Conservation (phyloP, 768 basidiomycete genomes). For the Mycena leptocephala region DNA sequence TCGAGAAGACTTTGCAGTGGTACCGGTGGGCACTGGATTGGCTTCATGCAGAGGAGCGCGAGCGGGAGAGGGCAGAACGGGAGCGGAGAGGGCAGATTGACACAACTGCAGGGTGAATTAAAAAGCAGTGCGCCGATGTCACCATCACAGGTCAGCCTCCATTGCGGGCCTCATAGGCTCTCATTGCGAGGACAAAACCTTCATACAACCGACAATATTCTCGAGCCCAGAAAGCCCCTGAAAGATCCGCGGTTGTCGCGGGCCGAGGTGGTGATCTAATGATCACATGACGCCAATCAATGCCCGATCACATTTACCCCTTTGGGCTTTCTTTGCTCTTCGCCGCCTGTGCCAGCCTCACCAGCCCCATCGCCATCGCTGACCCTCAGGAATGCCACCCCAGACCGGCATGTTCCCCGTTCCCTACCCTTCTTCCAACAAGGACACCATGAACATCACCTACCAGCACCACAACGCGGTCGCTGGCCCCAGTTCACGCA, state of each 20-base stretch:
- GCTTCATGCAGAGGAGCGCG: neutral
- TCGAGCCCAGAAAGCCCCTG: no score
- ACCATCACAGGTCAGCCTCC: no score
- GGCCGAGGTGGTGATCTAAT: no score
- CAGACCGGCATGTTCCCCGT: constrained; percentile 25
- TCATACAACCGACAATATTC: no score
- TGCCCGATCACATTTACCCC: neutral
- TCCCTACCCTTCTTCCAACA: constrained; percentile 4
- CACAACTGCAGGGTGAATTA: no score
- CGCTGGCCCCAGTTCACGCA: constrained; percentile 33
- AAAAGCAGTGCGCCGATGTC: no score
- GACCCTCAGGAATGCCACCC: constrained; percentile 13
- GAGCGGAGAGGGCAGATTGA: no score
- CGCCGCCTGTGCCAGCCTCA: neutral
- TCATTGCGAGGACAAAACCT: no score
- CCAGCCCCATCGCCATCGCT: neutral
- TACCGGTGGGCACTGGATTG: neutral
- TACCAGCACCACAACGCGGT: constrained; percentile 35
- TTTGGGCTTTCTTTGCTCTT: neutral
- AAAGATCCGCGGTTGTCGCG: neutral
- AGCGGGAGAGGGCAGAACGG: no score
- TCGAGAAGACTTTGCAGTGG: neutral
- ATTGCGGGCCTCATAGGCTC: no score
- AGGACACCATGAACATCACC: constrained; percentile 25
- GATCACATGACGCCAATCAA: neutral